phyloP scores from a whole-genome alignment of 1,139 yeast species.

The Magnusiomyces sp. region DNA sequence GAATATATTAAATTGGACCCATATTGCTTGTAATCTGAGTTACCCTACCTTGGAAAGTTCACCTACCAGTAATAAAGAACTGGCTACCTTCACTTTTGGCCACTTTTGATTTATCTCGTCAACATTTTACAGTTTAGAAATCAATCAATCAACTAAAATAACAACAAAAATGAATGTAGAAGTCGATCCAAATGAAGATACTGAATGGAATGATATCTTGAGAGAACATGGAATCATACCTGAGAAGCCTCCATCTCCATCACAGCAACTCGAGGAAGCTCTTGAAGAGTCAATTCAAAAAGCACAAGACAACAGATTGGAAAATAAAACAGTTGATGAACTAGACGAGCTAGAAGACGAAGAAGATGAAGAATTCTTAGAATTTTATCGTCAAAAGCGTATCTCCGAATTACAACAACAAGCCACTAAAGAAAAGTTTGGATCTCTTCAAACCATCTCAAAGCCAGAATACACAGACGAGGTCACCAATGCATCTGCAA shows the following conservation, averaged over 20 bases:
- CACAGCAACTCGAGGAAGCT: constrained; percentile 79
- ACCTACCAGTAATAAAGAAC: too few relatives aligned
- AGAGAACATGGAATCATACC: constrained; percentile 89
- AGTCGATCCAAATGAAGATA: constrained; percentile 92
- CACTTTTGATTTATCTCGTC: too few relatives aligned
- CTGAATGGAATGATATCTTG: constrained; percentile 96
- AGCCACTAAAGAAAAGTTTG: constrained; percentile 58
- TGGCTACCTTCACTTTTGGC: too few relatives aligned
- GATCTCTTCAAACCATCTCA: constrained; percentile 64
- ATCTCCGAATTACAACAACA: constrained; percentile 60
- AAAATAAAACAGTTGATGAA: constrained; percentile 67
- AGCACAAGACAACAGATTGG: constrained; percentile 71
- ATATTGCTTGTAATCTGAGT: too few relatives aligned
- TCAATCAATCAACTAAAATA: too few relatives aligned
- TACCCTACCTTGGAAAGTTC: too few relatives aligned
- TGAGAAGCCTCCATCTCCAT: constrained; percentile 81
- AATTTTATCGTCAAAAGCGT: constrained; percentile 66
- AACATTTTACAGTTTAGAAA: too few relatives aligned
- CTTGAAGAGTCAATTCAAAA: constrained; percentile 68
- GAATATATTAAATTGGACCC: too few relatives aligned
- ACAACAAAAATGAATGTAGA: constrained; percentile 60
- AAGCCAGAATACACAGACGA: constrained; percentile 84
- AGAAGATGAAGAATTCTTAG: constrained; percentile 65
- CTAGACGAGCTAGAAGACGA: constrained; percentile 71
- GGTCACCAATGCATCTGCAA: constrained; percentile 69